These are phyloP conservation scores for Cladosporium sp. DNA, from an alignment of 2,329 filamentous ascomycete genomes.

Conservation along the genomic window DNA sequence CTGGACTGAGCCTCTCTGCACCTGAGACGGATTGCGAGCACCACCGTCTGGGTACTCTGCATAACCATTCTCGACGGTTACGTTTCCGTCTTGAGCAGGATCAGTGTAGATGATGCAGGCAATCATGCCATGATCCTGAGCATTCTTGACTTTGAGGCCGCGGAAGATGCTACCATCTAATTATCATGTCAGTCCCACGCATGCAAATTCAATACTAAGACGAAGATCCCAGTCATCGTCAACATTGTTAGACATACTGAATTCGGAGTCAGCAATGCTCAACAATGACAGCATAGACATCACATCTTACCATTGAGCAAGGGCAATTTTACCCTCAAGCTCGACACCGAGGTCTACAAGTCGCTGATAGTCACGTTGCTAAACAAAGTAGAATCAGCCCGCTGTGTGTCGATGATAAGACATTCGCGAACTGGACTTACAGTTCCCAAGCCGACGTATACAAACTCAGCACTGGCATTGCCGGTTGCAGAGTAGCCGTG, in stretches of 20 bases:
- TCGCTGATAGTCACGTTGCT: constrained; percentile 15
- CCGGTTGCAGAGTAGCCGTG: constrained; percentile 51
- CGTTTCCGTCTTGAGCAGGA: constrained; percentile 48
- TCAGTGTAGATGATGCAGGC: constrained; percentile 49
- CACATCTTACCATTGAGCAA: constrained; percentile 39
- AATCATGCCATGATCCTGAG: constrained; percentile 43
- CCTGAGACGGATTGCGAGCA: constrained; percentile 47
- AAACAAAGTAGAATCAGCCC: background rate
- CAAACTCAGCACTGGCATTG: constrained; percentile 48
- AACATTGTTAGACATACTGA: background rate
- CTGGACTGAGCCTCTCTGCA: constrained; percentile 49
- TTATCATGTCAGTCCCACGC: background rate
- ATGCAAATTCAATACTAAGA: background rate
- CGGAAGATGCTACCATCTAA: constrained; percentile 30
- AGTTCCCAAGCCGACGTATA: constrained; percentile 46
- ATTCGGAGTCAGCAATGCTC: background rate
- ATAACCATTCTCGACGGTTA: constrained; percentile 49
- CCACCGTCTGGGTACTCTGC: constrained; percentile 45
- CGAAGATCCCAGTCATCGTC: background rate
- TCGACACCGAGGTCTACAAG: constrained; percentile 43
- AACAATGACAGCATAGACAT: constrained; percentile 22
- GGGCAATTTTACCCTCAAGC: constrained; percentile 50
- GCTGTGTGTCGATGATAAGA: background rate
- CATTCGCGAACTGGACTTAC: background rate
- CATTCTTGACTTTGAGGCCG: constrained; percentile 51